Conservation (phyloP, 441 rosid genomes). For the Gossypium gossypioides region DNA sequence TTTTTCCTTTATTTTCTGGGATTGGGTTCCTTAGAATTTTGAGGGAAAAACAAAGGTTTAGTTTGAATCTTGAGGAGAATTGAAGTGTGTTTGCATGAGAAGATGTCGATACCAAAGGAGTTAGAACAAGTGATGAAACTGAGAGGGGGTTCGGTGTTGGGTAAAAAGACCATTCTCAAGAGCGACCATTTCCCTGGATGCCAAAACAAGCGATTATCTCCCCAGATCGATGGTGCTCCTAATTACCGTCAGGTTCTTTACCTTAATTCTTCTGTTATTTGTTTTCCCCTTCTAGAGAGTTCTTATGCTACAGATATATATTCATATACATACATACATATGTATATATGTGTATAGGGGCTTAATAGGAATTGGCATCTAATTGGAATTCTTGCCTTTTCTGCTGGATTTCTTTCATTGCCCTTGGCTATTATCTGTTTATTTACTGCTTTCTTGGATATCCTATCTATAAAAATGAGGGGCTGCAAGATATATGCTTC, state of each 20-base stretch:
- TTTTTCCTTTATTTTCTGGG: not conserved
- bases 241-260: constrained; percentile 82
- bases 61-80: not conserved
- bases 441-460: not conserved
- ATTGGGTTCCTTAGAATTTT: not conserved
- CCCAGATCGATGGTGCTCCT: constrained; percentile 97
- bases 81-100: constrained; percentile 8
- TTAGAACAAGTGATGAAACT: constrained; percentile 85
- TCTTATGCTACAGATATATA: not conserved
- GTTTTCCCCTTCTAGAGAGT: not conserved
- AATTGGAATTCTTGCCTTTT: not conserved
- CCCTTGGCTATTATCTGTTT: not conserved
- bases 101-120: constrained; percentile 72
- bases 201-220: constrained; percentile 82
- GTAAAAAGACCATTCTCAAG: constrained; percentile 89
- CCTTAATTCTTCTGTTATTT: not conserved
- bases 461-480: not conserved
- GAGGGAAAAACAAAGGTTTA: not conserved
- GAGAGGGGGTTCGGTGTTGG: constrained; percentile 92
- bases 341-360: not conserved
- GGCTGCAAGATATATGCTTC: not conserved
- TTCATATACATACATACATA: not conserved
- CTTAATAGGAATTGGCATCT: not conserved
- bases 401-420: not conserved
- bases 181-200: constrained; percentile 98